Conservation (phyloP, 345 rosid genomes). For the Turritis glabra region DNA sequence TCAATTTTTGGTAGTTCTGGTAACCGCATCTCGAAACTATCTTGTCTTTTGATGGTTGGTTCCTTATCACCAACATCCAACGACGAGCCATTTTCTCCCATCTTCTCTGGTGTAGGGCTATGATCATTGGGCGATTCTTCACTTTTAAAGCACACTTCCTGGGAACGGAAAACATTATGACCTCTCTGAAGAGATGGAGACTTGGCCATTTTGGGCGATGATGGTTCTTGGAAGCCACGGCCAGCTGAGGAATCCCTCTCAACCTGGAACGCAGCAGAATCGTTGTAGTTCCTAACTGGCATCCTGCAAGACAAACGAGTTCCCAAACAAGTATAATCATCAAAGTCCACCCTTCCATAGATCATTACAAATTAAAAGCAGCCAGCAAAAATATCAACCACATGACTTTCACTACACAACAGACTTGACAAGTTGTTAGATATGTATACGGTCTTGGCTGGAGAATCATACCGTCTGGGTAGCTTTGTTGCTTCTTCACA, state of each 20-base stretch:
- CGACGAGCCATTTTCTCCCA: slow-evolving; percentile 69
- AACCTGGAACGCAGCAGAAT: slow-evolving; percentile 67
- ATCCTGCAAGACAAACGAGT: slow-evolving; percentile 57
- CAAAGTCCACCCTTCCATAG: slow-evolving; percentile 11
- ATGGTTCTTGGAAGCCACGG: slow-evolving; percentile 80
- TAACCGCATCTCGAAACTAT: slow-evolving; percentile 93
- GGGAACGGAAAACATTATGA: slow-evolving; percentile 56
- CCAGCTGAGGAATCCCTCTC: slow-evolving; percentile 91
- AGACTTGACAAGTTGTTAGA: slow-evolving; percentile 17
- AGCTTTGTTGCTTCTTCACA: slow-evolving; percentile 99
- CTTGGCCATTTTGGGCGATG: slow-evolving; percentile 82
- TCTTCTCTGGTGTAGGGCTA: slow-evolving; percentile 78
- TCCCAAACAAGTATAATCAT: slow-evolving; percentile 13
- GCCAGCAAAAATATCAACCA: slow-evolving; percentile 1
- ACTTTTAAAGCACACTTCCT: slow-evolving; percentile 55
- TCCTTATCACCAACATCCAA: slow-evolving; percentile 71
- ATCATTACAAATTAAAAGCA: slow-evolving; percentile 12
- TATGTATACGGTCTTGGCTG: slow-evolving; percentile 21
- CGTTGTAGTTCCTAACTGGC: slow-evolving; percentile 79
- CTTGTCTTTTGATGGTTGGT: slow-evolving; percentile 94
- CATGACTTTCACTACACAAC: slow-evolving; percentile 24
- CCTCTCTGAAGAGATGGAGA: slow-evolving; percentile 96
- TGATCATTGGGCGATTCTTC: slow-evolving; percentile 73
- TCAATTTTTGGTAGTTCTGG: slow-evolving; percentile 96
- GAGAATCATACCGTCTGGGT: slow-evolving; percentile 78